phyloP scores from a whole-genome alignment of 768 basidiomycete genomes.

The Russula emetica region DNA sequence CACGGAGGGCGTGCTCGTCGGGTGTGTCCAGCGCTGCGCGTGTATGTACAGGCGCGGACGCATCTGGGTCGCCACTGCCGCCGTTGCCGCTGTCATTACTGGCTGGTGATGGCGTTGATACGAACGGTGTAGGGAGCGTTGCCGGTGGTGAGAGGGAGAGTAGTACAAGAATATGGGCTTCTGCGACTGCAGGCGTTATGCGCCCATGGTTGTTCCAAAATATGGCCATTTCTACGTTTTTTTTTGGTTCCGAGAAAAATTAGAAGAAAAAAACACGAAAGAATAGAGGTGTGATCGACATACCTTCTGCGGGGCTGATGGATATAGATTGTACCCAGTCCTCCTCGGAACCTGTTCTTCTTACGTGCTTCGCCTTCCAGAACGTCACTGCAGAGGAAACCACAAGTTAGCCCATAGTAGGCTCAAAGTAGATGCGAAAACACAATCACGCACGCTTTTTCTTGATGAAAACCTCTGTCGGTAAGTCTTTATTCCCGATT shows the following conservation, averaged over 20 bases:
- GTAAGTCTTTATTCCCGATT: slow-evolving; percentile 61
- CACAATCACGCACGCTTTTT: slow-evolving; percentile 57
- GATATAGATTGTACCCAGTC: slow-evolving; percentile 52
- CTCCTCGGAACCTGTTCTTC: slow-evolving; percentile 49
- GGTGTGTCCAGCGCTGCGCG: slow-evolving; percentile 54
- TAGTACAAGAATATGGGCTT: slow-evolving; percentile 57
- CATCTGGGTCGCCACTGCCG: slow-evolving; percentile 1
- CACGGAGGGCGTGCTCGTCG: slow-evolving; percentile 66
- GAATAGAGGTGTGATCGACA: slow-evolving; percentile 22
- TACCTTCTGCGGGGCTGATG: slow-evolving; percentile 70
- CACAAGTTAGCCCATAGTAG: not conserved
- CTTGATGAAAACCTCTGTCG: slow-evolving; percentile 73
- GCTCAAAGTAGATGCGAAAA: not conserved
- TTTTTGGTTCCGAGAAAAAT: not conserved
- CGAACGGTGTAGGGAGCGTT: slow-evolving; percentile 29
- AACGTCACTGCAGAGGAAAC: slow-evolving; percentile 52
- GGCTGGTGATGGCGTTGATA: slow-evolving; percentile 31
- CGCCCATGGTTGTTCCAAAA: slow-evolving; percentile 81
- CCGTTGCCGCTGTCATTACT: not conserved
- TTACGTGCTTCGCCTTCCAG: slow-evolving; percentile 63
- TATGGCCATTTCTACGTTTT: slow-evolving; percentile 56
- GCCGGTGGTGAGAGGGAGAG: slow-evolving; percentile 46
- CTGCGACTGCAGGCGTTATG: slow-evolving; percentile 48
- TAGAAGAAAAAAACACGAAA: not conserved
- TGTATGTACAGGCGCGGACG: slow-evolving; percentile 7